Evolutionary conservation across 768 basidiomycete genomes (phyloP).

Genomic region (Psilocybe tampanensis): DNA sequence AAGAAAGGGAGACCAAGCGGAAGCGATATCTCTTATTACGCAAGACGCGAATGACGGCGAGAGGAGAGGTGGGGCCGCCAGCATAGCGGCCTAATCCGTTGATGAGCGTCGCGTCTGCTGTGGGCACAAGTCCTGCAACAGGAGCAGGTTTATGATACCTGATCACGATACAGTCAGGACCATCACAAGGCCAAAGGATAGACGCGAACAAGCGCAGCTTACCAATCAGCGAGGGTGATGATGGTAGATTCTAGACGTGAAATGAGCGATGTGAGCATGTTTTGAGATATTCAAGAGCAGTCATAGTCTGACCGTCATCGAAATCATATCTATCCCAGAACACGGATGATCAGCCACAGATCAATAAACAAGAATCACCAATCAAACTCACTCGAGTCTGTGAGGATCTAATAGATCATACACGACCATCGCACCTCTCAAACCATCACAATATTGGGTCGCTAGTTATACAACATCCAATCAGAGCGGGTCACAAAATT

Average conservation of each 20-base stretch:
- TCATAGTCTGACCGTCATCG: not conserved
- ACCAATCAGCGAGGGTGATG: constrained; percentile 1
- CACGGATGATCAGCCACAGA: not conserved
- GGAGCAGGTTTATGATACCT: not conserved
- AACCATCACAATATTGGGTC: constrained; percentile 28
- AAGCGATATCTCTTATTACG: constrained; percentile 47
- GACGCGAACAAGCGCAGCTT: too few species aligned
- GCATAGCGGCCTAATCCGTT: constrained; percentile 50
- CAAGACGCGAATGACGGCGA: constrained; percentile 41
- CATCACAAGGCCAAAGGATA: not conserved
- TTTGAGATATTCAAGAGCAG: not conserved
- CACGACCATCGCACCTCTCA: constrained; percentile 12
- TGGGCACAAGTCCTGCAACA: not conserved
- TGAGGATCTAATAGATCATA: constrained; percentile 12
- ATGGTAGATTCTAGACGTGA: not conserved
- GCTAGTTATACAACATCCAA: constrained; percentile 22
- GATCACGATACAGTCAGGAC: not conserved
- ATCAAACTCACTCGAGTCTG: not conserved
- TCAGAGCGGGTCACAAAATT: constrained; percentile 18
- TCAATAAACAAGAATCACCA: too few species aligned
- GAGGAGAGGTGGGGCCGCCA: constrained; percentile 33
- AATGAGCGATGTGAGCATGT: not conserved
- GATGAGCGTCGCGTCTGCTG: constrained; percentile 33
- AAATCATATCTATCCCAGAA: not conserved
- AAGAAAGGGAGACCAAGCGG: constrained; percentile 48